Percentiles rank a stretch among this genome's conserved stretches.
Conservation (phyloP, 2,329 filamentous ascomycete genomes). For the Aschersonia sp. region DNA sequence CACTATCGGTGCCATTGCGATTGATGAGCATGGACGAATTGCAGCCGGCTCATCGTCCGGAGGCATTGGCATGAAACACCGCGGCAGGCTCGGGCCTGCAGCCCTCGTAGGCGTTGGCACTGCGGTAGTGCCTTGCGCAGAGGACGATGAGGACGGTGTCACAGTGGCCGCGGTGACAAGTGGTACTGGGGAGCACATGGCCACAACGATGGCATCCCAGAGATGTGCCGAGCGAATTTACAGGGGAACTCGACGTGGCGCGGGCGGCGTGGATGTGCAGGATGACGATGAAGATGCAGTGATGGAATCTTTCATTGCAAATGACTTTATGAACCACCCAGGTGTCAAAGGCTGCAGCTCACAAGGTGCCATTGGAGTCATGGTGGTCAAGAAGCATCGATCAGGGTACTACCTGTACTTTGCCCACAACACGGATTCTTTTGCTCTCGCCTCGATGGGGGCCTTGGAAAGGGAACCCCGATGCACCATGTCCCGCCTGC, state of each 20-base stretch:
- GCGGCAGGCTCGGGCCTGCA: constrained; percentile 79
- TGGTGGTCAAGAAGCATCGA: constrained; percentile 74
- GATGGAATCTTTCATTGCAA: constrained; percentile 61
- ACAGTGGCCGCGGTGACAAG: constrained; percentile 78
- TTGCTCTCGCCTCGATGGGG: constrained; percentile 80
- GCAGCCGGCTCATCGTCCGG: constrained; percentile 93
- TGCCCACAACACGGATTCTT: constrained; percentile 86
- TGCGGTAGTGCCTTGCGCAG: constrained; percentile 67
- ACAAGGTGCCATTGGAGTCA: constrained; percentile 76
- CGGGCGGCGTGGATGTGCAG: constrained; percentile 45
- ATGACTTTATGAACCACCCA: constrained; percentile 90
- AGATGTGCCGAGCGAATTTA: constrained; percentile 79
- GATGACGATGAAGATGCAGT: constrained; percentile 65
- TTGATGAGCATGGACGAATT: constrained; percentile 75
- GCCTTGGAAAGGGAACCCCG: constrained; percentile 59
- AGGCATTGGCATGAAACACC: constrained; percentile 96
- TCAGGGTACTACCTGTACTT: constrained; percentile 77
- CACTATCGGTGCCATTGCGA: constrained; percentile 89
- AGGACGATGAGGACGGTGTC: constrained; percentile 51
- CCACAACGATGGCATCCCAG: constrained; percentile 81
- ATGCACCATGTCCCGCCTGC: constrained; percentile 77
- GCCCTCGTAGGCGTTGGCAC: constrained; percentile 87
- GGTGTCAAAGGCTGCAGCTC: constrained; percentile 70
- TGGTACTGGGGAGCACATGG: constrained; percentile 96
- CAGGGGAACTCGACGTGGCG: constrained; percentile 45